Evolutionary conservation across 2,329 filamentous ascomycete species (phyloP), one percentile per base, ranked within the genome.

Genomic region (Ophiostoma piceae): DNA sequence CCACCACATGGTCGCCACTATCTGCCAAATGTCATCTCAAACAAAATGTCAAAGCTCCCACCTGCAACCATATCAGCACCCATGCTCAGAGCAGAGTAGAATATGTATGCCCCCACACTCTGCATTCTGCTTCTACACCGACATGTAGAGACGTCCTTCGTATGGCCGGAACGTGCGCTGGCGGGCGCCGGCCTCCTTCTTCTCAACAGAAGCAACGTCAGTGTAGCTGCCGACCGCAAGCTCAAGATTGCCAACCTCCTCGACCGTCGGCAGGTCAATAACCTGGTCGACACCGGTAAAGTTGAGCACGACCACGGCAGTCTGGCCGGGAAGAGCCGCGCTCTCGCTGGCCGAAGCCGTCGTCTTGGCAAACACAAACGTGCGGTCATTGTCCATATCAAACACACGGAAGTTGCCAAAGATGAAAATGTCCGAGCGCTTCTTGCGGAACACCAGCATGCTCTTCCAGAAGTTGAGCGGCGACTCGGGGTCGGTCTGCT

Each of bases 391-490:
- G n/a, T 82, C 80, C 22, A 80, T 75, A 67, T 85, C 84, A 47
- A 85, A 77, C 9, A 84, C 76, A 65, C 84, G 78, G 75, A 86
- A 90, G 26, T 81, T 79, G 6, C 88, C 88, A 73, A 89, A 85
- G 1, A 89, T 83, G 70, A 92, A 86, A 9, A 88, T 76, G 62
- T 87, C 83, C 19, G 81, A 81, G 74, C 87, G 80, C 72, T 83
- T 77, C 77, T 86, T 87, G 65, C 88, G 81, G 64, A 86, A 78
- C 69, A 74, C 75, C 60, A 90, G 78, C 73, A 84, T 82, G 65
- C 79, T 77, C 77, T 84, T 84, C 86, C 88, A 91, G 77, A 89
- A 90, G 54, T 83, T 80, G 68, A 87, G 80, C 2, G 89, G 84
- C 9, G 83, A 84, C 19, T 80, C 75, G 5, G 75, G 74, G 67